Evolutionary conservation across 2,329 filamentous ascomycete genomes (phyloP).

Genomic region (Penicillium freii): DNA sequence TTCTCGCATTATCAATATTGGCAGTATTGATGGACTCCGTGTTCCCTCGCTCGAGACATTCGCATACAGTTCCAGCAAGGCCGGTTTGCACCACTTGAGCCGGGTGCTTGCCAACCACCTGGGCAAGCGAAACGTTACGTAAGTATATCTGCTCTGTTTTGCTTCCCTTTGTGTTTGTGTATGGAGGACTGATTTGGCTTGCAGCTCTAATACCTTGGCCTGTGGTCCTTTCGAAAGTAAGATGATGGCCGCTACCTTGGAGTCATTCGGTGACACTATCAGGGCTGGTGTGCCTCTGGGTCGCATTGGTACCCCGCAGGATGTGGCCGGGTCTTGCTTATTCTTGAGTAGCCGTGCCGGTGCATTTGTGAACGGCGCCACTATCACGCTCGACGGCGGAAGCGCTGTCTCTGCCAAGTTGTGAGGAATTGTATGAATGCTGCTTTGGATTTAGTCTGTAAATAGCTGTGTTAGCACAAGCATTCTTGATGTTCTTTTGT

Average conservation of each 20-base stretch:
- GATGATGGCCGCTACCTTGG: conserved; percentile 55
- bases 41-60: conserved; percentile 54
- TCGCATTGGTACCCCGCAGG: conserved; percentile 64
- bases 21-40: conserved; percentile 54
- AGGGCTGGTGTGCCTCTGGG: conserved; percentile 61
- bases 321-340: conserved; percentile 69
- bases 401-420: conserved; percentile 42
- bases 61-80: conserved; percentile 54
- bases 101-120: conserved; percentile 53
- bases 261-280: conserved; percentile 50
- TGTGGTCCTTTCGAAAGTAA: conserved; percentile 63
- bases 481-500: background rate
- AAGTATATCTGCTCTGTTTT: conserved; percentile 31
- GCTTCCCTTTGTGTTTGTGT: background rate
- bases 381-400: conserved; percentile 62
- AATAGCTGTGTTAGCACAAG: background rate
- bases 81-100: conserved; percentile 54
- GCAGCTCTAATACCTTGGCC: conserved; percentile 63
- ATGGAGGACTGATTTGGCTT: conserved; percentile 31
- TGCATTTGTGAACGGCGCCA: conserved; percentile 64
- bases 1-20: conserved; percentile 54
- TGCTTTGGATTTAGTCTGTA: background rate
- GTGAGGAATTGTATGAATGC: conserved; percentile 21
- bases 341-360: conserved; percentile 68
- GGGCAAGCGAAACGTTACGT: conserved; percentile 54